Base-by-base conservation (phyloP, 2,329 filamentous ascomycete species). In the Plenodomus lindquistii region DNA sequence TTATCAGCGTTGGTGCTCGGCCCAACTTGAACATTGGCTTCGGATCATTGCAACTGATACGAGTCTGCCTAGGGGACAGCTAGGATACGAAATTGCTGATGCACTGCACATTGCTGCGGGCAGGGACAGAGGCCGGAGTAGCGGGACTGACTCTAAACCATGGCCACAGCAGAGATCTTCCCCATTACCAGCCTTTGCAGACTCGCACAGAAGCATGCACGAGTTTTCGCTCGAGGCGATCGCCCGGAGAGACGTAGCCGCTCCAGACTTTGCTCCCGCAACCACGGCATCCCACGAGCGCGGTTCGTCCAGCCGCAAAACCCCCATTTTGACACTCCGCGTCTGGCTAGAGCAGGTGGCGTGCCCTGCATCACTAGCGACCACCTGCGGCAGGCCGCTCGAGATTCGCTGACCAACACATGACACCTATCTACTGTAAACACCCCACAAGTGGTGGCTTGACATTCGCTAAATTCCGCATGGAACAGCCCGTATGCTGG, bases 341-440 rank as follows among this genome's bases (percentile, higher is more conserved):
- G 16, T 20, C 15, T 8, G 16, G 18, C 13, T 37, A 9, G 16
- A 37, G 57, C 52, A 44, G 53, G 37, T 37, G 43, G 47, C 58
- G 44, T 51, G 52, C 51, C 54, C 50, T 31, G 35, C 35, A 16
- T 37, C 4, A 42, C 48, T 50, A 44, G 42, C 48, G 34, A 44
- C 54, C 50, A 58, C 49, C 55, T 57, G 35, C 18, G 16, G 16
- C 6, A 9, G 18, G 42, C 41, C 44, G 46, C 50, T 38, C 38
- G 21, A 52, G 50, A 67, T 65, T 69, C 63, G 65, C 66, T 60
- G 50, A 52, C 48, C 50, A 5, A 42, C 34, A 38, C 35, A 37
- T 42, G 49, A 50, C 42, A 37, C 44, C 36, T 46, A 43, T 46
- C 45, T 27, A 17, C 6, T n/a, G n/a, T n/a, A 31, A 31, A 31